Evolutionary conservation across 2,329 filamentous ascomycete genomes (phyloP).

Genomic region (Tolypocladium capitatum): DNA sequence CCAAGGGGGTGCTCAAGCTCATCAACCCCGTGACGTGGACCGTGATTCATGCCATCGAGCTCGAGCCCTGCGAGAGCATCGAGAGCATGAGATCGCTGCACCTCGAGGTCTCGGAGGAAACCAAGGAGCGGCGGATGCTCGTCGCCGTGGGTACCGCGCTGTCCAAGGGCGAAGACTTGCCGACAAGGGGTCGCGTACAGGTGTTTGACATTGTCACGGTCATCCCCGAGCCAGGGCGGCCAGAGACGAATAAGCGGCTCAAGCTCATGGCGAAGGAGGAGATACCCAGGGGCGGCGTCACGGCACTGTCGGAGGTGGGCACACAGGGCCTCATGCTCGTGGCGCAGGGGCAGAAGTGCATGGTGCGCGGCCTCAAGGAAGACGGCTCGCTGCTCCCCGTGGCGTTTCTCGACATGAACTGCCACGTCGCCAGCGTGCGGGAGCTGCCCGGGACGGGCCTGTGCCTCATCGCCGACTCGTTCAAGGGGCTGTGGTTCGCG

Average conservation of each 20-base stretch:
- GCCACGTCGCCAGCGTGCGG: conserved; percentile 76
- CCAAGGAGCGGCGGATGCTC: conserved; percentile 71
- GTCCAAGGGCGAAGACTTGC: conserved; percentile 79
- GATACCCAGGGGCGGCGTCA: conserved; percentile 82
- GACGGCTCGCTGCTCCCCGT: conserved; percentile 86
- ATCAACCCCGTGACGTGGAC: conserved; percentile 66
- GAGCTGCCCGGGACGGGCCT: conserved; percentile 73
- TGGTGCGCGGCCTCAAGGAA: conserved; percentile 92
- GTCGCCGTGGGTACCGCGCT: conserved; percentile 77
- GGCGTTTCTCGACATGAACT: conserved; percentile 95
- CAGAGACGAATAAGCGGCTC: conserved; percentile 74
- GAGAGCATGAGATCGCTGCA: conserved; percentile 73
- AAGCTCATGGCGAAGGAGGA: conserved; percentile 83
- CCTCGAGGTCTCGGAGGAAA: conserved; percentile 82
- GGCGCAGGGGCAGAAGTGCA: conserved; percentile 91
- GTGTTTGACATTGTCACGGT: conserved; percentile 88
- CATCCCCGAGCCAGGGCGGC: conserved; percentile 72
- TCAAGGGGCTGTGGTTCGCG: conserved; percentile 91
- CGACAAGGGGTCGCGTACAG: conserved; percentile 71
- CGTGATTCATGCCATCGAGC: conserved; percentile 60
- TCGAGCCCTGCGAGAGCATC: conserved; percentile 64
- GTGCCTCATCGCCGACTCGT: conserved; percentile 75
- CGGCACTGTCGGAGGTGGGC: conserved; percentile 70
- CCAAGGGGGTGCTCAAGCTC: conserved; percentile 63
- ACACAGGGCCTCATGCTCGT: conserved; percentile 80